A percentile compares a stretch with the other conserved stretches of the same genome.
Conservation (phyloP, 2,329 filamentous ascomycete genomes). For the Verticillium tricorpus region DNA sequence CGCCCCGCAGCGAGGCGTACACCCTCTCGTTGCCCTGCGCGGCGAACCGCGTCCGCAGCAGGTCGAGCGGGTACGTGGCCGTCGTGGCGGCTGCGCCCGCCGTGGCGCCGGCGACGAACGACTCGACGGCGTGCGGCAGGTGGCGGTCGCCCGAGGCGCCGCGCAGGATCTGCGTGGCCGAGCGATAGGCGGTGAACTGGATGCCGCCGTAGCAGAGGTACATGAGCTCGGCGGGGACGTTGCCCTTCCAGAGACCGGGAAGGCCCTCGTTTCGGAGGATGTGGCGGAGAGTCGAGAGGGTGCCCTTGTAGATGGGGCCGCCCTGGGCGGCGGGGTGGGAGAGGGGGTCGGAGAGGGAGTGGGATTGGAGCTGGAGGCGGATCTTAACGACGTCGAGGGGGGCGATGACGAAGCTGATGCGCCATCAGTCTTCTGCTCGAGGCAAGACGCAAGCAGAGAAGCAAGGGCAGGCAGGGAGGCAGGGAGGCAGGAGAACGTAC, state of each 20-base stretch:
- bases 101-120: conserved; percentile 76
- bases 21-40: conserved; percentile 78
- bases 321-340: conserved; percentile 45
- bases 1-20: conserved; percentile 67
- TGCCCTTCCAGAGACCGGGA: conserved; percentile 92
- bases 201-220: conserved; percentile 87
- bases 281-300: conserved; percentile 66
- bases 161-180: conserved; percentile 63
- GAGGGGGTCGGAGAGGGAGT: conserved; percentile 73
- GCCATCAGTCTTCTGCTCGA: conserved; percentile 10
- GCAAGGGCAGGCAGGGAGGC: background rate
- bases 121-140: conserved; percentile 60
- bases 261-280: conserved; percentile 81
- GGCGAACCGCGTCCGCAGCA: conserved; percentile 92
- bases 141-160: conserved; percentile 33
- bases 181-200: conserved; percentile 87
- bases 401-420: conserved; percentile 76
- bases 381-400: conserved; percentile 98
- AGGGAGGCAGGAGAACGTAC: conserved; percentile 38
- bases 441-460: background rate
- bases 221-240: conserved; percentile 89
- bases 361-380: conserved; percentile 86
- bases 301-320: conserved; percentile 65
- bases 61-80: conserved; percentile 85
- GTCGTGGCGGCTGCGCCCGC: conserved; percentile 81